Percentiles rank a stretch among this genome's conserved stretches.
phyloP scores from a whole-genome alignment of 305 asterid species.

The Rubia peregrina region DNA sequence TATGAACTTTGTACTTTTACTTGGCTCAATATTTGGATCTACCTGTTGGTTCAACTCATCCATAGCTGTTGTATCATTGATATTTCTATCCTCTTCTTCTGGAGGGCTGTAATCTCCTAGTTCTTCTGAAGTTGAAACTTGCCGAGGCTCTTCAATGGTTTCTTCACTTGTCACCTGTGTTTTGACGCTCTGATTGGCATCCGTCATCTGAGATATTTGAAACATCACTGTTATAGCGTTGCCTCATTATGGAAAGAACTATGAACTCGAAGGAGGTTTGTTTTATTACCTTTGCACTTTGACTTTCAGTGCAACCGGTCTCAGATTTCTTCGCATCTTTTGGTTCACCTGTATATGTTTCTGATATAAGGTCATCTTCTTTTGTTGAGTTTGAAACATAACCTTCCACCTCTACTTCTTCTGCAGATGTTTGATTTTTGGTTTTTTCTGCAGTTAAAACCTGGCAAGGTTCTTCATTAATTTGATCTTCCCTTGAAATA shows the following conservation, averaged over 20 bases:
- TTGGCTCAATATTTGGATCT: too few relatives aligned
- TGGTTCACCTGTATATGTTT: not conserved
- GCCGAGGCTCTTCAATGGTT: not conserved
- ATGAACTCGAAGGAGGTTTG: not conserved
- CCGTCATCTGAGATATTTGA: not conserved
- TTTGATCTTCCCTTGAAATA: slow-evolving; percentile 14
- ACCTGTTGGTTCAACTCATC: not conserved
- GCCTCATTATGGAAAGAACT: not conserved
- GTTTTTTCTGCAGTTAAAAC: slow-evolving; percentile 19
- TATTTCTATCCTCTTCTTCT: not conserved
- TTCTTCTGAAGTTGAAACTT: not conserved
- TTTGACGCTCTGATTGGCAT: not conserved
- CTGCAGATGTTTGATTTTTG: slow-evolving; percentile 20
- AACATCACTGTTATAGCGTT: not conserved
- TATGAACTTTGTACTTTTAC: slow-evolving; percentile 23
- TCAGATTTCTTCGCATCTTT: not conserved
- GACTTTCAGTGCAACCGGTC: not conserved
- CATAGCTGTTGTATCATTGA: not conserved
- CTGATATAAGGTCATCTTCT: not conserved
- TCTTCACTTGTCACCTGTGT: not conserved
- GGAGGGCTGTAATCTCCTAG: not conserved
- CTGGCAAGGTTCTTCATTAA: slow-evolving; percentile 8
- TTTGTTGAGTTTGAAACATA: slow-evolving; percentile 21
- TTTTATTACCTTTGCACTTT: not conserved
- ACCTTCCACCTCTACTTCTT: slow-evolving; percentile 1